Evolutionary conservation across 768 basidiomycete species (phyloP), one percentile per base, ranked within the genome.

Genomic region (Xanthoconium stramineum): DNA sequence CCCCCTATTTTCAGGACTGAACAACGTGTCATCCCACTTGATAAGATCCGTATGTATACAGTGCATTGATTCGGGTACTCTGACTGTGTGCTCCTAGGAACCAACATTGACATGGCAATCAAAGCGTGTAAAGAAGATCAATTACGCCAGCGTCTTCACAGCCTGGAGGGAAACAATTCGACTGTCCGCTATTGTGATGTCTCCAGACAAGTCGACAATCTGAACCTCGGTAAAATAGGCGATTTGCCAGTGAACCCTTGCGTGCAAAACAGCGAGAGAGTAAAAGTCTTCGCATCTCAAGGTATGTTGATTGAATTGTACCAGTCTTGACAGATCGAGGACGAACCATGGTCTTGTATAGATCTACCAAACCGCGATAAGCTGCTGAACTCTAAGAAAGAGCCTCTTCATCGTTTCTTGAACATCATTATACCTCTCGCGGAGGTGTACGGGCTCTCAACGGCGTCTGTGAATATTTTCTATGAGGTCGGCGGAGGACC

Each of bases 1-100:
- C n/a, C 11, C 6, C 5, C 11, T n/a, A 1, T 2, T 29, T 24
- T 44, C 43, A 44, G 43, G 43, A 29, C 12, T 44, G 3, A 91
- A 59, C 91, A 96, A 63, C 82, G 81, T n/a, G 70, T 75, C 29
- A 80, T 78, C 1, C 79, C 80, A 14, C 70, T 72, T 6, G 70
- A 65, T 53, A 71, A 73, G 53, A 81, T 81, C 44, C 28, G 51
- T 52, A n/a, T 29, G 51, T 52, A 28, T 17, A 2, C 6, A 8
- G 24, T 6, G 17, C 12, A 20, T 28, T 49, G 9, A 20, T 12
- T n/a, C 2, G 9, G 24, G 4, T 38, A 17, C 10, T 38, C 8
- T 49, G 35, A 49, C 47, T 8, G 10, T 5, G n/a, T 19, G 9
- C 28, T 12, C 14, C 19, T 13, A 53, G 52, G 29, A 0, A 14